These are phyloP conservation scores for Diaporthe australafricana DNA, from an alignment of 2,329 filamentous ascomycete species.

Conservation along the genomic window DNA sequence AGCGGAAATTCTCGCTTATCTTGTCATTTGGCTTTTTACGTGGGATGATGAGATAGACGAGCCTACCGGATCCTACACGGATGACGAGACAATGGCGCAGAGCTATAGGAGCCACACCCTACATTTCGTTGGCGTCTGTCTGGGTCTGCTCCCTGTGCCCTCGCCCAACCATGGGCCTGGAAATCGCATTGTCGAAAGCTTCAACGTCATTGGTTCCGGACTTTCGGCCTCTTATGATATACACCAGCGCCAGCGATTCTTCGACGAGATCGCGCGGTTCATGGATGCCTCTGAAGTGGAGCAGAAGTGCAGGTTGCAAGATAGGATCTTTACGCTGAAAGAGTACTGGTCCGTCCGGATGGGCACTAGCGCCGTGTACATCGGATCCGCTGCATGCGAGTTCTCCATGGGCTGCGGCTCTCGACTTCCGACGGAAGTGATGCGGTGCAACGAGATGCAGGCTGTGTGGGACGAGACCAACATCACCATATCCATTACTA, in stretches of 20 bases:
- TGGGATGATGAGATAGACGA: constrained; percentile 44
- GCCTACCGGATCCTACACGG: constrained; percentile 37
- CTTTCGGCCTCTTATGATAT: constrained; percentile 36
- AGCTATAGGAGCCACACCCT: constrained; percentile 38
- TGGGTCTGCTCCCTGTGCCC: neutral
- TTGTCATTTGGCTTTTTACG: constrained; percentile 43
- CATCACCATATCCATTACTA: constrained; percentile 41
- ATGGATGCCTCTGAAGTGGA: constrained; percentile 40
- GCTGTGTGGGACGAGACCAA: constrained; percentile 41
- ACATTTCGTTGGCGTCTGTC: neutral
- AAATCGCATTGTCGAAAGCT: neutral
- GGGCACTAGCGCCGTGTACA: constrained; percentile 42
- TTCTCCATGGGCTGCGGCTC: constrained; percentile 33
- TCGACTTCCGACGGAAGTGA: constrained; percentile 35
- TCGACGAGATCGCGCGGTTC: constrained; percentile 39
- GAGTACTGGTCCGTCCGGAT: constrained; percentile 42
- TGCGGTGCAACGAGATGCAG: constrained; percentile 35
- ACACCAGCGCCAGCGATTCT: constrained; percentile 38
- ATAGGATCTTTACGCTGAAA: constrained; percentile 38
- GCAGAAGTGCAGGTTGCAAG: constrained; percentile 37
- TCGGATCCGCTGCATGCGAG: constrained; percentile 39
- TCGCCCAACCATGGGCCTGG: neutral
- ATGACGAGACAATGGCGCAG: constrained; percentile 38
- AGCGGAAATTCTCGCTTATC: constrained; percentile 39
- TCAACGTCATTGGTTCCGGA: constrained; percentile 13